Evolutionary conservation across 2,329 filamentous ascomycete species (phyloP).

Genomic region (Hypoxylon sp.): DNA sequence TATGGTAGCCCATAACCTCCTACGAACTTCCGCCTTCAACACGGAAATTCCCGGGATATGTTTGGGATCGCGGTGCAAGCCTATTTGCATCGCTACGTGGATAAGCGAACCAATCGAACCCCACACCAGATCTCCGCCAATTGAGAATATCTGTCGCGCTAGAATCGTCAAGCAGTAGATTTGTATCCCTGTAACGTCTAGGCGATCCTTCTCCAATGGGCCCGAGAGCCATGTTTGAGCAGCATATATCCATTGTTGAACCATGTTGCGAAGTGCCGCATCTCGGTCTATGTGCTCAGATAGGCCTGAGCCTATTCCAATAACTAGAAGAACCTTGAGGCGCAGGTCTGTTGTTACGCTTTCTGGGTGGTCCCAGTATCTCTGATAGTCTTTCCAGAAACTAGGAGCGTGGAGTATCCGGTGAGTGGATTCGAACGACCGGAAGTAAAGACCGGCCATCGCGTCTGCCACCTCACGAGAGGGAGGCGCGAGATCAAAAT

Average conservation of each 20-base stretch:
- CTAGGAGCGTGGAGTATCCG: conserved; percentile 68
- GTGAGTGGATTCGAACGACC: conserved; percentile 65
- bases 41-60: conserved; percentile 56
- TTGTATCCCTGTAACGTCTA: conserved; percentile 57
- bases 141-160: conserved; percentile 59
- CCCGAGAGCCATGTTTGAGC: conserved; percentile 61
- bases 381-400: conserved; percentile 66
- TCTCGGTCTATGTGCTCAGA: conserved; percentile 48
- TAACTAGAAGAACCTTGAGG: conserved; percentile 59
- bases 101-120: conserved; percentile 60
- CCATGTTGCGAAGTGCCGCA: conserved; percentile 48
- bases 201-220: conserved; percentile 58
- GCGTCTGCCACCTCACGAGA: conserved; percentile 57
- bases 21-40: conserved; percentile 58
- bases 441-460: conserved; percentile 64
- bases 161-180: conserved; percentile 59
- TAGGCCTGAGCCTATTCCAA: conserved; percentile 60
- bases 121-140: conserved; percentile 61
- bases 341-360: conserved; percentile 46
- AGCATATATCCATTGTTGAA: conserved; percentile 59
- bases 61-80: conserved; percentile 61
- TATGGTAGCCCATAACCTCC: conserved; percentile 62
- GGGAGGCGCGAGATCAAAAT: conserved; percentile 49
- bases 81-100: conserved; percentile 62
- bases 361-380: conserved; percentile 61